Evolutionary conservation across 352 stramenopile genomes (phyloP).

Genomic region (Pythium brachiatum): DNA sequence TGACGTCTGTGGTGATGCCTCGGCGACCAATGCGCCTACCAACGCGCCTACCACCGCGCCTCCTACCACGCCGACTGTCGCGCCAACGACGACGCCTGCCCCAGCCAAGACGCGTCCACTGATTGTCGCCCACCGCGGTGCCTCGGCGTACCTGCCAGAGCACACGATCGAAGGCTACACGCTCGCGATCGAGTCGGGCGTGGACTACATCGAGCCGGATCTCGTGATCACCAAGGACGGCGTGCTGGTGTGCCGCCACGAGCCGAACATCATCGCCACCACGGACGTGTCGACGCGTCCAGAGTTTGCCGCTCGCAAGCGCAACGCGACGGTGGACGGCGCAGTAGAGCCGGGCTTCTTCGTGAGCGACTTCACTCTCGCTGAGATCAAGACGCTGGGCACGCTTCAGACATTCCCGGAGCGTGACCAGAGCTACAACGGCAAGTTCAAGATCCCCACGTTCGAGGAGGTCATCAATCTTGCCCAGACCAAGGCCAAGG

Average conservation of each 20-base stretch:
- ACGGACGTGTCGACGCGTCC: constrained; percentile 81
- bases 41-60: not conserved
- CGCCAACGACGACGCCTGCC: constrained; percentile 15
- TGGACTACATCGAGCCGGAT: constrained; percentile 92
- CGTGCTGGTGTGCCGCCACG: constrained; percentile 83
- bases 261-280: constrained; percentile 87
- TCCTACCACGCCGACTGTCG: too few species aligned
- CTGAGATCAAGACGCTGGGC: constrained; percentile 86
- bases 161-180: constrained; percentile 89
- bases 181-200: constrained; percentile 85
- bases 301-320: constrained; percentile 67
- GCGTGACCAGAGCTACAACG: constrained; percentile 79
- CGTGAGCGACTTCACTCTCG: constrained; percentile 89
- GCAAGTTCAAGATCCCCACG: constrained; percentile 85
- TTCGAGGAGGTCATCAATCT: constrained; percentile 88
- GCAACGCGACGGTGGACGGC: constrained; percentile 58
- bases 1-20: constrained; percentile 34
- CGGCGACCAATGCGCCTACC: constrained; percentile 18
- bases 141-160: constrained; percentile 88
- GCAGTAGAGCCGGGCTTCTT: constrained; percentile 73
- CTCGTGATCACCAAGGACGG: constrained; percentile 86
- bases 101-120: constrained; percentile 42
- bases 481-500: constrained; percentile 57
- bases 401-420: constrained; percentile 77
- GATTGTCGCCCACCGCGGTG: constrained; percentile 83